Evolutionary conservation across 805 yeast species (phyloP).

Genomic region (Ogataea salicorniae): DNA sequence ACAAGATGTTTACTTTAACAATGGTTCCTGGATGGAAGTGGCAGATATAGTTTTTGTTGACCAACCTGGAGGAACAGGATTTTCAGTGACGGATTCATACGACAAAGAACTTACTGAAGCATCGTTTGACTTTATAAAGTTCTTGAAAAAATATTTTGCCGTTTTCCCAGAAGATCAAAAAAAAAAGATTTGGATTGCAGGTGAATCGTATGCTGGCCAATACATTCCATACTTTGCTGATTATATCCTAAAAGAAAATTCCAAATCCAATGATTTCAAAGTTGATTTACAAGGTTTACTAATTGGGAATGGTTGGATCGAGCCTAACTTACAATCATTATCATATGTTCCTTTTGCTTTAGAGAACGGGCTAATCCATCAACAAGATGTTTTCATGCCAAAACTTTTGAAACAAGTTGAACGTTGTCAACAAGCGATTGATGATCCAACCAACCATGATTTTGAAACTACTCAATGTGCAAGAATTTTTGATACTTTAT

Average conservation of each 20-base stretch:
- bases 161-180: slow-evolving; percentile 66
- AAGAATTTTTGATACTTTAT: slow-evolving; percentile 35
- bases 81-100: slow-evolving; percentile 56
- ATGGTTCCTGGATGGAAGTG: slow-evolving; percentile 79
- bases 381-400: slow-evolving; percentile 35
- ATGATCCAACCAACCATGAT: slow-evolving; percentile 19
- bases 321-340: slow-evolving; percentile 79
- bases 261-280: slow-evolving; percentile 17
- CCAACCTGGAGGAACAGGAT: slow-evolving; percentile 95
- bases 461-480: slow-evolving; percentile 34
- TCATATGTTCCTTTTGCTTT: slow-evolving; percentile 71
- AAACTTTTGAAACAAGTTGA: slow-evolving; percentile 47
- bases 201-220: slow-evolving; percentile 97
- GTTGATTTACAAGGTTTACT: slow-evolving; percentile 58
- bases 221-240: slow-evolving; percentile 85
- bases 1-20: slow-evolving; percentile 43
- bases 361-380: slow-evolving; percentile 49
- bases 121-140: slow-evolving; percentile 55
- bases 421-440: slow-evolving; percentile 52
- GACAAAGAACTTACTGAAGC: slow-evolving; percentile 53
- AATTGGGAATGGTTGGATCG: slow-evolving; percentile 94
- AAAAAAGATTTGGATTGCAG: slow-evolving; percentile 74
- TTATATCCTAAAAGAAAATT: slow-evolving; percentile 47
- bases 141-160: slow-evolving; percentile 60
- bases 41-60: slow-evolving; percentile 84